Base-by-base conservation (phyloP, 306 rosid species). In the Casuarina glauca region DNA sequence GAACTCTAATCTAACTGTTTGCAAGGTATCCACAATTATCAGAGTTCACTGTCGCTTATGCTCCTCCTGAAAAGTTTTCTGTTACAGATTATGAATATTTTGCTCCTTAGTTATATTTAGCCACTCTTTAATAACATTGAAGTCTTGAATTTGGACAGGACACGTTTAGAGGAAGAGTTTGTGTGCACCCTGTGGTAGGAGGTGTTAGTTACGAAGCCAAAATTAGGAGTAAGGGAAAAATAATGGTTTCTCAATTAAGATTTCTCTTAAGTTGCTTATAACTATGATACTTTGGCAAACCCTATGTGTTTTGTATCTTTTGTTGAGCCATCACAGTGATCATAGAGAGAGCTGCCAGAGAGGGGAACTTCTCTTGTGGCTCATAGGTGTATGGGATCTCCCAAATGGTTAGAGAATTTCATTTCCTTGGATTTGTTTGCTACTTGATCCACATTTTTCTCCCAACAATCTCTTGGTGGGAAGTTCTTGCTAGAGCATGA, bases 101-200 rank as follows among this genome's bases (percentile, higher is more conserved):
- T 13, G 69, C 69, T 76, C 46, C 58, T 39, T 73, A 32, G 17
- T 58, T 71, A 42, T 73, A 20, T 39, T 50, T 75, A 44, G 64
- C 72, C 16, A 66, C 42, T 58, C 72, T 75, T 35, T 72, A 35
- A 26, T 78, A 9, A 78, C 20, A 20, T 35, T 10, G 69, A 71
- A 72, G 73, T 39, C 54, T 9, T 61, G 44, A 9, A n/a, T 64
- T 36, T 44, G 77, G 80, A 75, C 92, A 93, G 99, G 99, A 95
- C 76, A 95, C 99, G 41, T 95, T 91, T 70, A 79, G 99, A 84
- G 99, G 97, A 84, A 91, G 97, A 89, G 88, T 95, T 83, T 95
- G 99, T 2, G 93, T 91, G 86, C 93, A 97, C 81, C 99, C 99
- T 60, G 73, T 82, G 20, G 93, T 85, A 73, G 83, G 82, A 3